These are phyloP conservation scores for Trametes sp. DNA, from an alignment of 1,284 basidiomycete species.

Conservation along the genomic window DNA sequence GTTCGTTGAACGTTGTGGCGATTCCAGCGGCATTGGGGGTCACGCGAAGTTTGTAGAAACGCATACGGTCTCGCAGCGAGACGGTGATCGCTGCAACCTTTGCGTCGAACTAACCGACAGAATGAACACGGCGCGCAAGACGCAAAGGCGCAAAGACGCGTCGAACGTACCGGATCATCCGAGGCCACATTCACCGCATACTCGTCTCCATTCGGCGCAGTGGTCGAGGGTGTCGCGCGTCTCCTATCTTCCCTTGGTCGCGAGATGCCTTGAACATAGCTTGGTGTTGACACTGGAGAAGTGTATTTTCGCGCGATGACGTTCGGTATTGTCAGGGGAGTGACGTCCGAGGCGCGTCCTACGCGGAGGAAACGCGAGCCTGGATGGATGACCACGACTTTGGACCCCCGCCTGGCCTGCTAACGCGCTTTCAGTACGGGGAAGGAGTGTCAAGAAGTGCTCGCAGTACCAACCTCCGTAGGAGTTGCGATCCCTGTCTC, in stretches of 20 bases:
- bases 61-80: conserved; percentile 85
- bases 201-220: conserved; percentile 50
- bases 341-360: conserved; percentile 90
- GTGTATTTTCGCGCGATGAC: conserved; percentile 78
- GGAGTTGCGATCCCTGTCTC: conserved; percentile 40
- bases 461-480: conserved; percentile 53
- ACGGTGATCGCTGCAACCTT: conserved; percentile 77
- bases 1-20: conserved; percentile 78
- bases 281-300: conserved; percentile 49
- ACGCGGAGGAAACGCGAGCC: conserved; percentile 90
- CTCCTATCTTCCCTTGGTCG: conserved; percentile 53
- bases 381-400: conserved; percentile 91
- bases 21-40: conserved; percentile 78
- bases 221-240: conserved; percentile 32
- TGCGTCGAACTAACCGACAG: conserved; percentile 63
- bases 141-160: conserved; percentile 31
- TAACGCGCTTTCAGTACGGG: conserved; percentile 19
- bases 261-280: conserved; percentile 57
- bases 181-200: conserved; percentile 52
- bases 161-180: conserved; percentile 62
- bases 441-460: conserved; percentile 23
- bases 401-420: conserved; percentile 70
- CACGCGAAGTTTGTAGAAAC: conserved; percentile 86
- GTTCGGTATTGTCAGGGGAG: conserved; percentile 76
- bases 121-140: background rate